Base-by-base conservation (phyloP, 2,329 filamentous ascomycete species). In the Geoglossum cookeanum region DNA sequence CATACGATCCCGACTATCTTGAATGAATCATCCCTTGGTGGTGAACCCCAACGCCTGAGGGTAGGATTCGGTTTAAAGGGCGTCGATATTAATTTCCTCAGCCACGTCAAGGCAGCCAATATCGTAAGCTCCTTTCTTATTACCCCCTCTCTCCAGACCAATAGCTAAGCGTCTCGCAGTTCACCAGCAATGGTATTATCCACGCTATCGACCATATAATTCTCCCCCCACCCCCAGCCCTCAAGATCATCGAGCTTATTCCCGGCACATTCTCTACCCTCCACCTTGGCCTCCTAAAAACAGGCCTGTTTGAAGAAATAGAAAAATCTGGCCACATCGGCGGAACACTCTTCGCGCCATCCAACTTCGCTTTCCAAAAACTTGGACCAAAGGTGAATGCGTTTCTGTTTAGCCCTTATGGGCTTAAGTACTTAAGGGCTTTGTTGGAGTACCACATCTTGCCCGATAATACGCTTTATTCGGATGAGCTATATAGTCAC, bases 341-440 rank as follows among this genome's bases (percentile, higher is more conserved):
- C 39, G 80, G 81, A 44, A 95, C 89, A 2, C 67, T 92, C 60
- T 94, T 95, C 64, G 85, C 85, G 0, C 89, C 90, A 0, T 80
- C 78, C 51, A 95, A 96, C 75, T 71, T 70, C 3, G 90, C 89
- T n/a, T 95, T 91, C 72, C 66, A 77, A 63, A 79, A 79, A 62
- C 81, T 96, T 0, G 87, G 88, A 0, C 76, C 79, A 0, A 74
- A 68, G 57, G 79, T 84, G 64, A 94, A 91, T 65, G 85, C 82
- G 27, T 96, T 94, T 75, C 75, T 96, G 3, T 96, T 96, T 76
- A 86, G 84, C 59, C 74, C 78, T 32, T 78, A 75, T 56, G 90
- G 90, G 1, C 73, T 77, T 61, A 83, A 83, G 68, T 94, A 87
- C 66, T 77, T 96, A 17, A 80, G 78, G 62, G 87, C 87, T 0